These are phyloP conservation scores for Zelopaecilomyces penicillatus DNA, from an alignment of 2,329 filamentous ascomycete species.

Conservation along the genomic window DNA sequence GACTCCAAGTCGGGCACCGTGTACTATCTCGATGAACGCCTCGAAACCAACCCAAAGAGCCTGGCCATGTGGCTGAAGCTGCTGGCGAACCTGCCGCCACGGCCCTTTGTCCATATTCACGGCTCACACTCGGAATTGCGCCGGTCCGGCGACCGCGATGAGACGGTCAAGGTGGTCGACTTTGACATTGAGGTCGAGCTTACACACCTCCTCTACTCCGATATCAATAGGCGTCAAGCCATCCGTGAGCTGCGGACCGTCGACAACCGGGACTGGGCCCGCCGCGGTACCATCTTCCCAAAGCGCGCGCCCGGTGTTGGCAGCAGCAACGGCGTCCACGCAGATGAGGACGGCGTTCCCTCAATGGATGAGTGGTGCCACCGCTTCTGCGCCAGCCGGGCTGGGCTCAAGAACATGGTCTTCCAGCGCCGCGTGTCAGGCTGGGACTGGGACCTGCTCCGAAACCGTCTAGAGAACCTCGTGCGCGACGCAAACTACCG, in stretches of 20 bases:
- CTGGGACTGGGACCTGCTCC: slow-evolving; percentile 49
- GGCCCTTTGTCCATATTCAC: slow-evolving; percentile 42
- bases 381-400: slow-evolving; percentile 51
- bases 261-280: slow-evolving; percentile 50
- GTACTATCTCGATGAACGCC: slow-evolving; percentile 35
- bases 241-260: slow-evolving; percentile 42
- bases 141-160: slow-evolving; percentile 16
- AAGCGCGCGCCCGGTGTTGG: slow-evolving; percentile 40
- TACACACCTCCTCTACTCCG: slow-evolving; percentile 46
- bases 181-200: slow-evolving; percentile 53
- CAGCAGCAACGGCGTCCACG: slow-evolving; percentile 16
- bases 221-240: slow-evolving; percentile 29
- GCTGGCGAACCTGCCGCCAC: slow-evolving; percentile 41
- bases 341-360: slow-evolving; percentile 22
- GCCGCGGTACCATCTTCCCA: slow-evolving; percentile 55
- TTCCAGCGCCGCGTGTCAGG: slow-evolving; percentile 47
- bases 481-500: slow-evolving; percentile 60
- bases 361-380: slow-evolving; percentile 55
- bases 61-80: slow-evolving; percentile 36
- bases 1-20: slow-evolving; percentile 26
- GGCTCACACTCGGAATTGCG: slow-evolving; percentile 43
- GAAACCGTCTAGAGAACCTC: slow-evolving; percentile 43
- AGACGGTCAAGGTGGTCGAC: slow-evolving; percentile 43
- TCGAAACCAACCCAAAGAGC: slow-evolving; percentile 35
- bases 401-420: slow-evolving; percentile 48